Evolutionary conservation across 1,139 yeast genomes (phyloP).

Genomic region (Yamadazyma spencermartinsiae): DNA sequence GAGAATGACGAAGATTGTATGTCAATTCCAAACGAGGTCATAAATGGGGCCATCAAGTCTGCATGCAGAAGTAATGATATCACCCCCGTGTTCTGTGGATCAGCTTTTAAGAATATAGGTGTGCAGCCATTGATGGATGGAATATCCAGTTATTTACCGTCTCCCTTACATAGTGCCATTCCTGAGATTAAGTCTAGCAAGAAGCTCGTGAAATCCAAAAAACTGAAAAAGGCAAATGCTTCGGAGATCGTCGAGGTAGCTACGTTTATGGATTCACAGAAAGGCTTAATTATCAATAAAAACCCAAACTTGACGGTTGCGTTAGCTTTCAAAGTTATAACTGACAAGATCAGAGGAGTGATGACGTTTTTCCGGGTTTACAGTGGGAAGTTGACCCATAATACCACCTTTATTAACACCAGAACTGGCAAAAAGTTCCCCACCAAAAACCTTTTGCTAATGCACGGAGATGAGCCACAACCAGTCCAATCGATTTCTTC

Average conservation of each 20-base stretch:
- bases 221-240: conserved; percentile 14
- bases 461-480: conserved; percentile 88
- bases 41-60: conserved; percentile 59
- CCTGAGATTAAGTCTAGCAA: conserved; percentile 50
- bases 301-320: conserved; percentile 69
- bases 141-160: conserved; percentile 72
- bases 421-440: conserved; percentile 67
- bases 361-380: conserved; percentile 88
- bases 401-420: conserved; percentile 65
- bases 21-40: conserved; percentile 51
- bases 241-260: conserved; percentile 27
- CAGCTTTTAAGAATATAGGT: conserved; percentile 89
- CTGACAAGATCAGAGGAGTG: conserved; percentile 80
- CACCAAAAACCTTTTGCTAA: conserved; percentile 66
- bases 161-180: conserved; percentile 64
- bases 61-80: conserved; percentile 60
- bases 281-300: conserved; percentile 55
- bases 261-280: conserved; percentile 35
- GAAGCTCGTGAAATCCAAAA: conserved; percentile 12
- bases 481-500: conserved; percentile 61
- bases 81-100: conserved; percentile 88
- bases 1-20: conserved; percentile 71
- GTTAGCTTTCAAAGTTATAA: conserved; percentile 85
- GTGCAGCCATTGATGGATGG: conserved; percentile 94
- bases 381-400: conserved; percentile 69